phyloP scores from a whole-genome alignment of 1,284 basidiomycete genomes.

The Thelephora terrestris region DNA sequence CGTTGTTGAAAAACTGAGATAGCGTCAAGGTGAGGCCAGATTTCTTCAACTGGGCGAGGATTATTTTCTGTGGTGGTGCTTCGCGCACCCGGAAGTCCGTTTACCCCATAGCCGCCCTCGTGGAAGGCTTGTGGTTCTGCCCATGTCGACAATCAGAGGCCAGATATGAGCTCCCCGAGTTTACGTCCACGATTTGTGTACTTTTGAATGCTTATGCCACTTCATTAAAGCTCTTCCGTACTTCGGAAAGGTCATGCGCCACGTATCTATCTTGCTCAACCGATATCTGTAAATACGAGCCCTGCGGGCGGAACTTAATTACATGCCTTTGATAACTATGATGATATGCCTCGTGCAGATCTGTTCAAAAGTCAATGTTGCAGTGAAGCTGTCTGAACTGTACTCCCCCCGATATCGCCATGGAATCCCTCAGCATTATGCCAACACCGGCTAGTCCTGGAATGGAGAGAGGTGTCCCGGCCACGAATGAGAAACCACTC shows the following conservation, averaged over 20 bases:
- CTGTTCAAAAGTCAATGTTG: slow-evolving; percentile 2
- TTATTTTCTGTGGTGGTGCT: slow-evolving; percentile 61
- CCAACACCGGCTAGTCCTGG: too few relatives aligned
- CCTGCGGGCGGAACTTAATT: too few relatives aligned
- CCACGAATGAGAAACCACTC: too few relatives aligned
- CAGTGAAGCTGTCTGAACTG: background rate
- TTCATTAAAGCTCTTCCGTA: too few relatives aligned
- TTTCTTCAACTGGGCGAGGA: slow-evolving; percentile 31
- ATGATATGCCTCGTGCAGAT: slow-evolving; percentile 5
- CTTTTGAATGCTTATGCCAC: too few relatives aligned
- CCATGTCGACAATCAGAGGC: slow-evolving; percentile 16
- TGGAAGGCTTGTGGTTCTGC: slow-evolving; percentile 1
- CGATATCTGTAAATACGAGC: too few relatives aligned
- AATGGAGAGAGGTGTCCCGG: too few relatives aligned
- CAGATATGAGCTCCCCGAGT: slow-evolving; percentile 18
- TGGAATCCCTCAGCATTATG: too few relatives aligned
- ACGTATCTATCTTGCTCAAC: too few relatives aligned
- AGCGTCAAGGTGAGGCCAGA: background rate
- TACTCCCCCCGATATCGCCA: too few relatives aligned
- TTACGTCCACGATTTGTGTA: too few relatives aligned
- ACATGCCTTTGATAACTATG: background rate
- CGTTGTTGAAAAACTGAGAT: background rate
- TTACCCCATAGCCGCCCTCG: slow-evolving; percentile 5
- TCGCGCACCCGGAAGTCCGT: slow-evolving; percentile 6
- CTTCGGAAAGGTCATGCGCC: too few relatives aligned